A percentile compares a stretch with the other conserved stretches of the same genome.
These are phyloP conservation scores for Cercospora sojina DNA, from an alignment of 2,329 filamentous ascomycete species.

Conservation along the genomic window DNA sequence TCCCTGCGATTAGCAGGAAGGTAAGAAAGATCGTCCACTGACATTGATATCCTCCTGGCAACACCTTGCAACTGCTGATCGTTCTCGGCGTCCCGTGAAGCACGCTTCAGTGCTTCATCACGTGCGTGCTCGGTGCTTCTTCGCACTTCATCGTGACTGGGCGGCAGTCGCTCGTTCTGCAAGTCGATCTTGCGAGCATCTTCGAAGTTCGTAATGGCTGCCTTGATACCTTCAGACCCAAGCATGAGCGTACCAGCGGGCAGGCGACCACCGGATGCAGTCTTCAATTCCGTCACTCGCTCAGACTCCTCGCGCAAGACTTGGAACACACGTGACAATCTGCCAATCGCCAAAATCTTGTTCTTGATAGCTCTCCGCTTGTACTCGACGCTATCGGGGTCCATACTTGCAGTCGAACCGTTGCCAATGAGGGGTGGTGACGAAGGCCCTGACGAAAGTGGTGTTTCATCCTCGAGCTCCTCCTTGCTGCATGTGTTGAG, in stretches of 20 bases:
- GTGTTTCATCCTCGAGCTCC: conserved; percentile 83
- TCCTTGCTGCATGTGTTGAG: conserved; percentile 99
- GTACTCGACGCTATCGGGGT: conserved; percentile 86
- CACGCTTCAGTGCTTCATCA: conserved; percentile 79
- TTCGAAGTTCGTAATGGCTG: conserved; percentile 94
- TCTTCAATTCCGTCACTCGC: conserved; percentile 95
- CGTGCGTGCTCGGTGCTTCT: conserved; percentile 79
- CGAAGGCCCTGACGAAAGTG: conserved; percentile 66
- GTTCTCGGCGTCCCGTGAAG: conserved; percentile 84
- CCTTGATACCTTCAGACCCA: conserved; percentile 96
- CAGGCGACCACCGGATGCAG: conserved; percentile 84
- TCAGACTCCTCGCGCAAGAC: conserved; percentile 96
- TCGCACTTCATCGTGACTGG: conserved; percentile 86
- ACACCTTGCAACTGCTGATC: conserved; percentile 83
- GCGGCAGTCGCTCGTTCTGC: conserved; percentile 92
- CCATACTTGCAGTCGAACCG: conserved; percentile 46
- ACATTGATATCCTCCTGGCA: conserved; percentile 94
- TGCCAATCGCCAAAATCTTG: conserved; percentile 97
- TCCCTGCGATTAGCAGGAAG: conserved; percentile 19
- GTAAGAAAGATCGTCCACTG: conserved; percentile 40
- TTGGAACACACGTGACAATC: conserved; percentile 96
- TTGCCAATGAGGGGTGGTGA: conserved; percentile 66
- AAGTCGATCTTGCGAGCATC: conserved; percentile 95
- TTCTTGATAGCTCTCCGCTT: conserved; percentile 98
- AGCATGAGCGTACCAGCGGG: conserved; percentile 97